Evolutionary conservation across 768 basidiomycete genomes (phyloP).

Genomic region (Xerocomus potaroensis): DNA sequence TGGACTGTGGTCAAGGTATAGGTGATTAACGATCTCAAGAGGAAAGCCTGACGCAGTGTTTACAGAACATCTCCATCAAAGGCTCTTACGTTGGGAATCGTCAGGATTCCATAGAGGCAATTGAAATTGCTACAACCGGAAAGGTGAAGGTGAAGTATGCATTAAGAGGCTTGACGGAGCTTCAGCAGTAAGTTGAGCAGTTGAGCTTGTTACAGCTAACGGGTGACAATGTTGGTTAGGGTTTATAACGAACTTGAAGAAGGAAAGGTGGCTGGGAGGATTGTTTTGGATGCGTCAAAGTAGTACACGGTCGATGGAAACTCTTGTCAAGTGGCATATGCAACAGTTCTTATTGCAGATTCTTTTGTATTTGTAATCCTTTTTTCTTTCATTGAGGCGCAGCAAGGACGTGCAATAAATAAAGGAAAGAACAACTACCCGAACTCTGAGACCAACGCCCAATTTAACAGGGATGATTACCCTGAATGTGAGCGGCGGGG

Average conservation of each 20-base stretch:
- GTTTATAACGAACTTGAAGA: constrained; percentile 38
- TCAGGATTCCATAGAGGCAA: constrained; percentile 79
- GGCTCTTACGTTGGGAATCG: constrained; percentile 61
- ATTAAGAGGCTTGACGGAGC: constrained; percentile 44
- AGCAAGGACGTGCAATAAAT: no score
- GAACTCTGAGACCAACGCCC: no score
- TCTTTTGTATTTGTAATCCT: no score
- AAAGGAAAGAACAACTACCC: no score
- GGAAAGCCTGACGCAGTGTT: background rate
- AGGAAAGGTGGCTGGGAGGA: constrained; percentile 41
- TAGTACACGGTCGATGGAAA: no score
- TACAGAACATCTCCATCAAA: constrained; percentile 25
- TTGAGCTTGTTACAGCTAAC: background rate
- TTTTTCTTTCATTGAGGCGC: no score
- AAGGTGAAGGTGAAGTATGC: constrained; percentile 60
- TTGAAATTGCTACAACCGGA: constrained; percentile 69
- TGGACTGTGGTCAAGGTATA: constrained; percentile 61
- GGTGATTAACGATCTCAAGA: background rate
- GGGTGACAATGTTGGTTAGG: constrained; percentile 9
- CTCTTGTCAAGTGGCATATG: no score
- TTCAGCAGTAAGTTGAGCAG: constrained; percentile 43
- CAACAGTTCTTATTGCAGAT: no score
- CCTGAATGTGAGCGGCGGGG: no score
- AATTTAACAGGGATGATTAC: no score
- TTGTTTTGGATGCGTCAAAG: constrained; percentile 35